These are phyloP conservation scores for Herpotrichia juniperi DNA, from an alignment of 2,329 filamentous ascomycete species.

Conservation along the genomic window DNA sequence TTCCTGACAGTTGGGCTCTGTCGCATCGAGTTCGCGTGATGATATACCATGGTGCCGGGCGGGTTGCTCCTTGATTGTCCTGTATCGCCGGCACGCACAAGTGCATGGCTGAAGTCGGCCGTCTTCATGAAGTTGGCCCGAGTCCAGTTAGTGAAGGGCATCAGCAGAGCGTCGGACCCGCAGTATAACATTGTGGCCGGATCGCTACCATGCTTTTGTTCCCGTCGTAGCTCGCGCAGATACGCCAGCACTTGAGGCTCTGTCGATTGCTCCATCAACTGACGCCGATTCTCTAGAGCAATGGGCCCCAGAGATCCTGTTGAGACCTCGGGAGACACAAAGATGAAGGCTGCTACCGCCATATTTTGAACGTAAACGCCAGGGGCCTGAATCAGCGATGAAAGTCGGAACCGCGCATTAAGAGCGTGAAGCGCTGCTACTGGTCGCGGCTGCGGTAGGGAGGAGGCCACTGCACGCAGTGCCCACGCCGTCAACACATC, in stretches of 20 bases:
- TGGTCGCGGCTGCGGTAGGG: conserved; percentile 28
- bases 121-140: conserved; percentile 16
- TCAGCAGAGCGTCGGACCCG: conserved; percentile 13
- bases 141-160: conserved; percentile 22
- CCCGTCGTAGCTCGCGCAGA: conserved; percentile 18
- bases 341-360: conserved; percentile 16
- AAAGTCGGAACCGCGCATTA: conserved; percentile 44
- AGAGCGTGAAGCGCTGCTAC: conserved; percentile 50
- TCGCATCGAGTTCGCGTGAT: conserved; percentile 15
- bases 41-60: conserved; percentile 17
- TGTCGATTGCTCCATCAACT: conserved; percentile 20
- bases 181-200: conserved; percentile 20
- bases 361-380: conserved; percentile 25
- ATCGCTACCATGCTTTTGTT: conserved; percentile 14
- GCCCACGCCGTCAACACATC: conserved; percentile 31
- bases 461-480: conserved; percentile 29
- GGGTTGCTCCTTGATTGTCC: conserved; percentile 10
- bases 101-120: conserved; percentile 26
- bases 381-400: conserved; percentile 19
- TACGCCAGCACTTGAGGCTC: conserved; percentile 25
- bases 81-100: conserved; percentile 11
- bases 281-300: conserved; percentile 18
- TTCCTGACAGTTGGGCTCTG: conserved; percentile 11
- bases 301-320: conserved; percentile 20
- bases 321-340: conserved; percentile 12